Conservation (phyloP, 164 flowering plant species). For the Pachysandra terminalis region DNA sequence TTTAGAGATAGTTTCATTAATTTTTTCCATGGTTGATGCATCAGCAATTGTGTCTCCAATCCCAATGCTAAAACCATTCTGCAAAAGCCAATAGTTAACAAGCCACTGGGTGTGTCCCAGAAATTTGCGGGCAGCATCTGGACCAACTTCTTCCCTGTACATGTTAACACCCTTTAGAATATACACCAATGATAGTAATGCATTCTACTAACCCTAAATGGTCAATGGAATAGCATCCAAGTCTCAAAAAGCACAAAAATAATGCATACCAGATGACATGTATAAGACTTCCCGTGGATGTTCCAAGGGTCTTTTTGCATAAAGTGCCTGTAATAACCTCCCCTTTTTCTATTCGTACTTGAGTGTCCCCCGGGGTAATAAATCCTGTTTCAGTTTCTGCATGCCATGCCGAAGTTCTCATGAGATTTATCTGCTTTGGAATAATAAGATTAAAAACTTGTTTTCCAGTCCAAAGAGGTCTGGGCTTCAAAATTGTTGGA, state of each 20-base stretch:
- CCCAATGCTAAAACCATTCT: slow-evolving; percentile 93
- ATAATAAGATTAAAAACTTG: slow-evolving; percentile 97
- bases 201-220: not conserved
- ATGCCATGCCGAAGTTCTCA: slow-evolving; percentile 90
- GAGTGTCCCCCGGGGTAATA: slow-evolving; percentile 93
- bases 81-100: slow-evolving; percentile 98
- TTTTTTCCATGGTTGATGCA: slow-evolving; percentile 88
- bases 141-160: slow-evolving; percentile 99
- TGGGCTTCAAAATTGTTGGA: slow-evolving; percentile 90
- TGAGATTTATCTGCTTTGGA: slow-evolving; percentile 94
- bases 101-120: too few species aligned
- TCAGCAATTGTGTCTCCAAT: slow-evolving; percentile 99
- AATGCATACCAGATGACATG: slow-evolving; percentile 88
- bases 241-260: not conserved
- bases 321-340: slow-evolving; percentile 91
- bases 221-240: not conserved
- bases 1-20: slow-evolving; percentile 82
- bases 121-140: slow-evolving; percentile 99
- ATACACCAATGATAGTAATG: slow-evolving; percentile 6
- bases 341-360: slow-evolving; percentile 86
- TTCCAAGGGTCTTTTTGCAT: slow-evolving; percentile 94
- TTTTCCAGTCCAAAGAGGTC: slow-evolving; percentile 98
- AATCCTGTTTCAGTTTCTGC: slow-evolving; percentile 65
- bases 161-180: not conserved
- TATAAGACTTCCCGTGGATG: slow-evolving; percentile 95